Evolutionary conservation across 2,329 filamentous ascomycete genomes (phyloP), one percentile per base, ranked within the genome.

Genomic region (Aspergillus sp.): DNA sequence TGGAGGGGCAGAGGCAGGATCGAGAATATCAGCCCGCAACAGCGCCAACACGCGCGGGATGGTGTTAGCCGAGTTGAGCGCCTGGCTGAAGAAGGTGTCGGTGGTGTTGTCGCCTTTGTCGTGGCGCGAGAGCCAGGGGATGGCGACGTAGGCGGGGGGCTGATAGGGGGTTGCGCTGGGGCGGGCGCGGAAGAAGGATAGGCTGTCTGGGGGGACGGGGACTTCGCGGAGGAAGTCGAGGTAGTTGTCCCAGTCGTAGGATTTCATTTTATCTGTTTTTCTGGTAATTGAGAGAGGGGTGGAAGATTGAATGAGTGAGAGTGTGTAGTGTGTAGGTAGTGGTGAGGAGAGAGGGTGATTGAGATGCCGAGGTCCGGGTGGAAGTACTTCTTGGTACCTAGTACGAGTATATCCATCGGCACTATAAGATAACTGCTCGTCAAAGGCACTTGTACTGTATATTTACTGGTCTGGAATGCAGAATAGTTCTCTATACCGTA

Each of bases 231-330:
- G n/a, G 40, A 42, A 42, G 2, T n/a, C 16, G 40, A 42, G 40
- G 40, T 42, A 42, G 40, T 42, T 42, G 19, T 42, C 40, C 40
- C 40, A 42, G 40, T 42, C 40, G 40, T 42, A 42, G 16, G n/a
- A 13, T 42, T 42, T 42, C 4, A 17, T 21, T 42, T 17, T 17
- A 7, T 19, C 21, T 6, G 6, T 42, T 21, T 19, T 42, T 25
- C 21, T 3, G 21, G 10, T 16, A 3, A 16, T 16, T 36, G 32
- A 11, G n/a, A 14, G 1, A 5, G 13, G 32, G 13, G 5, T 2
- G 10, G 32, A 5, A 36, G 32, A 9, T n/a, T n/a, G n/a, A n/a
- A n/a, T 23, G 21, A 7, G 21, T 6, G 3, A 23, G 21, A 23
- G 21, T 23, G 7, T 23, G 23, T 25, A 25, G 23, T 25, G n/a